Percentiles rank a stretch among this genome's conserved stretches.
These are phyloP conservation scores for Sinapis alba DNA, from an alignment of 441 rosid species.

Conservation along the genomic window DNA sequence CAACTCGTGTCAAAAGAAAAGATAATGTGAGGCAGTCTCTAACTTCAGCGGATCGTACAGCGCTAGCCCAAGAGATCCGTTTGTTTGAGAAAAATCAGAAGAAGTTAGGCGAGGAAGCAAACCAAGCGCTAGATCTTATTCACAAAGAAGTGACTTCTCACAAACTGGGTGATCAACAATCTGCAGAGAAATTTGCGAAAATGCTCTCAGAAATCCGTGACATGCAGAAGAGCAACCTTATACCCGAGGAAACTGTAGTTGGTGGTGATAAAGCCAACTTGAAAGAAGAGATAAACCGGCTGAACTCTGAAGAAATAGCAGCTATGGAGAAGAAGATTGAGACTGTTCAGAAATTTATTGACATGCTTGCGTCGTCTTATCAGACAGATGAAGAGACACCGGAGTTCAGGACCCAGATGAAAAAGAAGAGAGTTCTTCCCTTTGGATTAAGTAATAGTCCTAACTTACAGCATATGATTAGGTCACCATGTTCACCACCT, in stretches of 20 bases:
- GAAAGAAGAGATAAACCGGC: conserved; percentile 76
- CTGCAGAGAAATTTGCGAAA: conserved; percentile 77
- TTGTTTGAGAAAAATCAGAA: conserved; percentile 80
- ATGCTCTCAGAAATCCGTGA: conserved; percentile 83
- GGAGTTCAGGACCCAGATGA: conserved; percentile 56
- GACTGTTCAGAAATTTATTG: conserved; percentile 82
- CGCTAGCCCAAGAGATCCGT: conserved; percentile 79
- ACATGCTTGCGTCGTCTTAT: conserved; percentile 68
- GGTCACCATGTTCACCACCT: conserved; percentile 88
- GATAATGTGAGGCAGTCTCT: conserved; percentile 59
- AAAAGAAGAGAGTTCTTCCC: conserved; percentile 78
- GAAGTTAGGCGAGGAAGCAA: conserved; percentile 90
- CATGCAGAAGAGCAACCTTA: conserved; percentile 60
- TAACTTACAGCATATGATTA: conserved; percentile 74
- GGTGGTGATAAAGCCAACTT: conserved; percentile 62
- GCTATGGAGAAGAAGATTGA: conserved; percentile 88
- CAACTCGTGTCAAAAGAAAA: conserved; percentile 50
- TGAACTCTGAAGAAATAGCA: conserved; percentile 71
- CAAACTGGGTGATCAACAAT: conserved; percentile 74
- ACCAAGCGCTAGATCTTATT: conserved; percentile 84
- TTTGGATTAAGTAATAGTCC: conserved; percentile 73
- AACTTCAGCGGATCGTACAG: conserved; percentile 72
- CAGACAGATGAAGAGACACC: conserved; percentile 57
- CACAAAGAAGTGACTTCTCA: conserved; percentile 88
- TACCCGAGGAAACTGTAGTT: conserved; percentile 55